Conservation (phyloP, 169 alveolate genomes). For the Plasmodium relictum region DNA sequence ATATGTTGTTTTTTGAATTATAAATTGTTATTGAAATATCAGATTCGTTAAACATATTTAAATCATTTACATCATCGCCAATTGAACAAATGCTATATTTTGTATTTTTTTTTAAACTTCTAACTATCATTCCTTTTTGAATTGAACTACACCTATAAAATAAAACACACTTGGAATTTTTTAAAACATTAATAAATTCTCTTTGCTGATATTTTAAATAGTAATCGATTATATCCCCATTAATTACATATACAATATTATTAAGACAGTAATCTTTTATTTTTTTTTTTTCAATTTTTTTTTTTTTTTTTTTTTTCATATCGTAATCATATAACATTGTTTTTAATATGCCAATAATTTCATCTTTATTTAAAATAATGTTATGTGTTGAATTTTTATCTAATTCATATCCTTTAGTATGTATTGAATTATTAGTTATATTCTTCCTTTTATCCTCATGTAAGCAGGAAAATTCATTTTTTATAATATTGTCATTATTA, state of each 20-base stretch:
- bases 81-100: conserved; percentile 11
- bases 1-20: background rate
- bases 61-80: conserved; percentile 31
- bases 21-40: conserved; percentile 32
- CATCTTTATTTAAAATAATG: no score
- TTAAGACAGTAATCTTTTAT: no score
- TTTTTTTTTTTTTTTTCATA: no score
- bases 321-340: no score
- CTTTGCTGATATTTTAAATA: conserved; percentile 15
- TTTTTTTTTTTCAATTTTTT: no score
- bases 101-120: conserved; percentile 1
- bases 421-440: no score
- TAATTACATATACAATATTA: conserved; percentile 22
- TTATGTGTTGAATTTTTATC: no score
- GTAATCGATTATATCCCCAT: conserved; percentile 35
- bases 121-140: conserved; percentile 29
- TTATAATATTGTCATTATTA: no score
- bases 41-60: conserved; percentile 52
- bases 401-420: no score
- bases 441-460: no score
- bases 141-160: conserved; percentile 34
- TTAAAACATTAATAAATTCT: conserved; percentile 7
- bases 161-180: conserved; percentile 7
- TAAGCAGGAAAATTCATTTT: no score
- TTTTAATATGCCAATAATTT: no score